Evolutionary conservation across 352 stramenopile species (phyloP).

Genomic region (Phytophthora kernoviae): DNA sequence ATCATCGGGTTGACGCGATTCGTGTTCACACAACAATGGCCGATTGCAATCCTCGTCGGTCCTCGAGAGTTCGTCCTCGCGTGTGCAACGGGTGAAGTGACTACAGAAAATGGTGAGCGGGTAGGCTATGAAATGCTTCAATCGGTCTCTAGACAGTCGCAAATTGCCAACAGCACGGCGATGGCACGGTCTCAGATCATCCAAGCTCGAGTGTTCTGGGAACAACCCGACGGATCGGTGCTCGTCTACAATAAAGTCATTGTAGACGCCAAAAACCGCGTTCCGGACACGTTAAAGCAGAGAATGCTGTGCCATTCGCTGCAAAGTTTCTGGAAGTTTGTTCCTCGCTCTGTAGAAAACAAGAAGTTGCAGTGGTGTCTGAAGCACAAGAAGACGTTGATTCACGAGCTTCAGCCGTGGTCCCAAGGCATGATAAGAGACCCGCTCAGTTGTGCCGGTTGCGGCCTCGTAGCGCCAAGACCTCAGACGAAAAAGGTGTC

Average conservation of each 20-base stretch:
- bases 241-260: constrained; percentile 34
- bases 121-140: constrained; percentile 33
- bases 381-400: constrained; percentile 28
- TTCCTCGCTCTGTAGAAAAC: constrained; percentile 27
- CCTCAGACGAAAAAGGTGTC: constrained; percentile 1
- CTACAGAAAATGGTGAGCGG: constrained; percentile 18
- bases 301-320: constrained; percentile 27
- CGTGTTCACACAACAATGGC: constrained; percentile 31
- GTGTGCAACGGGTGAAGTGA: constrained; percentile 24
- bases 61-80: constrained; percentile 27
- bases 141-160: constrained; percentile 16
- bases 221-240: constrained; percentile 28
- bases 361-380: constrained; percentile 38
- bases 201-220: constrained; percentile 27
- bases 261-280: constrained; percentile 18
- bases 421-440: constrained; percentile 9
- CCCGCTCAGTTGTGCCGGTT: constrained; percentile 13
- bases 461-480: constrained; percentile 1
- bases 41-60: constrained; percentile 24
- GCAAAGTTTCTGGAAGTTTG: constrained; percentile 36
- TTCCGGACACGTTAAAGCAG: constrained; percentile 27
- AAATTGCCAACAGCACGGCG: background rate
- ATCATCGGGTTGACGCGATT: constrained; percentile 20
- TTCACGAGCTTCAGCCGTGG: constrained; percentile 8
- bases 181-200: constrained; percentile 17